Percentiles rank a stretch among this genome's conserved stretches.
phyloP scores from a whole-genome alignment of 1,139 yeast species.

The Pichia kudriavzevii region DNA sequence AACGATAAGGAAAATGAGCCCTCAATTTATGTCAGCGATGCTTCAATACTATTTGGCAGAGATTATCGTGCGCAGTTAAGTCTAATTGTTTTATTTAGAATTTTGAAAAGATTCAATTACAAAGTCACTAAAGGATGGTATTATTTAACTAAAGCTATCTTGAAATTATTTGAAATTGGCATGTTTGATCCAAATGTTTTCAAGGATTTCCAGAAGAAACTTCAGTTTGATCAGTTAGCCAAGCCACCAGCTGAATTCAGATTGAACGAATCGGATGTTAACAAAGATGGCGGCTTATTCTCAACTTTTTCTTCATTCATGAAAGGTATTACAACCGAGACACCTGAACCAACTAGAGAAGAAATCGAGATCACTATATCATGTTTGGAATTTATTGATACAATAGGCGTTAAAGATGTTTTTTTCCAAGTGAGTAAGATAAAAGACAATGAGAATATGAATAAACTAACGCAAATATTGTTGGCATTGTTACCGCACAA shows the following conservation, averaged over 20 bases:
- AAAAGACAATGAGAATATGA: conserved; percentile 22
- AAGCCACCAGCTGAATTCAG: conserved; percentile 60
- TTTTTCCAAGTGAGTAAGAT: conserved; percentile 37
- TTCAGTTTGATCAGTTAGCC: conserved; percentile 46
- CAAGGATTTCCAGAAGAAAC: conserved; percentile 51
- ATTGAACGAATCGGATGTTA: conserved; percentile 51
- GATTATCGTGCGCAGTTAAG: conserved; percentile 91
- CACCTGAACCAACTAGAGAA: conserved; percentile 86
- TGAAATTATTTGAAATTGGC: conserved; percentile 66
- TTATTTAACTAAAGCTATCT: conserved; percentile 49
- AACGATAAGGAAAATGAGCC: conserved; percentile 29
- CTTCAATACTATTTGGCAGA: conserved; percentile 77
- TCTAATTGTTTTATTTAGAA: conserved; percentile 73
- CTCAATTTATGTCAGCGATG: conserved; percentile 67
- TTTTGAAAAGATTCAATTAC: conserved; percentile 54
- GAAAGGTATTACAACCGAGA: conserved; percentile 79
- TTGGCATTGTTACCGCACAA: conserved; percentile 26
- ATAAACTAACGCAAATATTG: conserved; percentile 29
- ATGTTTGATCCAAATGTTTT: conserved; percentile 63
- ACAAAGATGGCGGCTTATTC: conserved; percentile 67
- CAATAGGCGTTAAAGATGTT: conserved; percentile 50
- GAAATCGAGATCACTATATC: conserved; percentile 82
- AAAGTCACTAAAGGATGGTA: conserved; percentile 44
- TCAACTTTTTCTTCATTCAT: conserved; percentile 88
- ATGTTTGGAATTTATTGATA: conserved; percentile 72